Conservation (phyloP, 108 stramenopile genomes). For the Nitzschia sp. region DNA sequence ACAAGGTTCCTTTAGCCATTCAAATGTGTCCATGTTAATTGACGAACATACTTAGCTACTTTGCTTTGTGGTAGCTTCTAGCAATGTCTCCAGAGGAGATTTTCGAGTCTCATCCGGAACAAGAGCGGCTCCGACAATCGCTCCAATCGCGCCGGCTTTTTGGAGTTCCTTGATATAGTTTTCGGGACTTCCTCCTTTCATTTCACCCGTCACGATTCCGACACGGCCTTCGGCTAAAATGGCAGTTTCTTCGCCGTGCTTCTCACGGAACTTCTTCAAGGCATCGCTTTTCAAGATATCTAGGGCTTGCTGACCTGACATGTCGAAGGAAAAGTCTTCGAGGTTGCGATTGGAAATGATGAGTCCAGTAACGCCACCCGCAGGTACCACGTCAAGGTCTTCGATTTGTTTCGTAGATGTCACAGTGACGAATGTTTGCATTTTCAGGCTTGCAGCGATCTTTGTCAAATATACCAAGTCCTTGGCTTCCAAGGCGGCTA, state of each 20-base stretch:
- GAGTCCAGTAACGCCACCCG: slow-evolving; percentile 57
- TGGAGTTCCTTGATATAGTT: slow-evolving; percentile 60
- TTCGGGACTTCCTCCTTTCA: slow-evolving; percentile 20
- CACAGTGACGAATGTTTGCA: slow-evolving; percentile 66
- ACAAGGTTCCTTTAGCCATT: too few species aligned
- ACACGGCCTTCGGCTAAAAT: slow-evolving; percentile 79
- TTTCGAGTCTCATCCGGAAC: slow-evolving; percentile 27
- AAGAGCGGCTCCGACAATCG: slow-evolving; percentile 75
- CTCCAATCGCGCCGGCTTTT: slow-evolving; percentile 72
- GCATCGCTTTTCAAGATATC: slow-evolving; percentile 64
- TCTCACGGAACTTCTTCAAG: slow-evolving; percentile 46
- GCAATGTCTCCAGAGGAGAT: neutral
- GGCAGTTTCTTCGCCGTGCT: slow-evolving; percentile 56
- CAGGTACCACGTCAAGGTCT: slow-evolving; percentile 32
- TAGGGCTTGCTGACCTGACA: slow-evolving; percentile 72
- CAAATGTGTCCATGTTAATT: too few species aligned
- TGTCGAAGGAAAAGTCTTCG: slow-evolving; percentile 78
- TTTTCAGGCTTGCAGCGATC: slow-evolving; percentile 68
- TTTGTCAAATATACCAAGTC: slow-evolving; percentile 83
- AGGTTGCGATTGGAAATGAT: slow-evolving; percentile 76
- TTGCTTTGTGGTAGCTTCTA: neutral
- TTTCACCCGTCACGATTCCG: slow-evolving; percentile 48
- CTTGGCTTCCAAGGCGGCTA: slow-evolving; percentile 68
- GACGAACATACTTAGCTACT: too few species aligned
- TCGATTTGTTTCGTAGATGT: slow-evolving; percentile 69